Conservation (phyloP, 2,329 filamentous ascomycete species). For the Plenodomus lindquistii region DNA sequence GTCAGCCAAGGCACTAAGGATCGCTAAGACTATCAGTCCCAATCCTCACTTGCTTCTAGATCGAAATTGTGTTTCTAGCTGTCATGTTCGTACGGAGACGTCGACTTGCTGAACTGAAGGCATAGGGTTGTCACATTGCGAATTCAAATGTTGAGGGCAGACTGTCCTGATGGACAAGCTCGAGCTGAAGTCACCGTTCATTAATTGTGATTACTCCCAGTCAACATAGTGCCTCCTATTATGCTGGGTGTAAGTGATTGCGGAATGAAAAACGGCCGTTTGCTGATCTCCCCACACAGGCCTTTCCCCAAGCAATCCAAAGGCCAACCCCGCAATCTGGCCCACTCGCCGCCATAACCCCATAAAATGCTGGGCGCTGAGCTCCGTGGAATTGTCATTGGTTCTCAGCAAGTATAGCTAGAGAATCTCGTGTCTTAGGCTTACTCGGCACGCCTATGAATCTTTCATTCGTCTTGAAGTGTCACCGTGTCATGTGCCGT, state of each 20-base stretch:
- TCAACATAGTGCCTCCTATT: background rate
- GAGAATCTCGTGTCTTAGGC: background rate
- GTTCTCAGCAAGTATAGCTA: slow-evolving; percentile 1
- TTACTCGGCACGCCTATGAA: slow-evolving; percentile 4
- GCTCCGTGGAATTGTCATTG: slow-evolving; percentile 1
- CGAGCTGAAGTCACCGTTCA: background rate
- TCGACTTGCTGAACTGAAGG: too few species aligned
- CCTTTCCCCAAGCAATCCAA: slow-evolving; percentile 4
- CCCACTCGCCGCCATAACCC: slow-evolving; percentile 4
- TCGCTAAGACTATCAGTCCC: background rate
- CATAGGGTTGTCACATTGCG: too few species aligned
- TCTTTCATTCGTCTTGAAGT: background rate
- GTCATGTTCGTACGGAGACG: background rate
- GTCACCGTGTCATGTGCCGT: background rate
- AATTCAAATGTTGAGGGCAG: too few species aligned
- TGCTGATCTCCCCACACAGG: background rate
- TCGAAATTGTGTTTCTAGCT: background rate
- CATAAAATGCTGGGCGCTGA: slow-evolving; percentile 6
- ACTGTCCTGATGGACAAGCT: too few species aligned
- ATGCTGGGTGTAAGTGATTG: background rate
- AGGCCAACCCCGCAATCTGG: slow-evolving; percentile 22
- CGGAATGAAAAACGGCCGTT: background rate
- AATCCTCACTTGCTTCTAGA: background rate
- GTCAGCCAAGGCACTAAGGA: background rate
- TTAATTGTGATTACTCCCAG: background rate